Evolutionary conservation across 306 rosid species (phyloP).

Genomic region (Argentina anserina): DNA sequence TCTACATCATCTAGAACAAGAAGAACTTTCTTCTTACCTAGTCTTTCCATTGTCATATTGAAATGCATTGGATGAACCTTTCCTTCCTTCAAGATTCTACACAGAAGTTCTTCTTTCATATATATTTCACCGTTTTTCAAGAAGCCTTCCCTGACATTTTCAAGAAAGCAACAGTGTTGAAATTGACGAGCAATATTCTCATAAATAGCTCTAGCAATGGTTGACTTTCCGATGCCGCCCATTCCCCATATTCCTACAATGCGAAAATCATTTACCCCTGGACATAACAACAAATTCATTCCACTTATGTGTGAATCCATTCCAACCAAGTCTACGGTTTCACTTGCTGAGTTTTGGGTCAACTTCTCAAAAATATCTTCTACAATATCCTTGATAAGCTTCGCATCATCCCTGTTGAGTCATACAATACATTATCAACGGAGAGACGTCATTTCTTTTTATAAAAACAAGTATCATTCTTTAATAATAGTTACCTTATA

Average conservation of each 20-base stretch:
- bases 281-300: background rate
- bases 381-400: background rate
- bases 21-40: background rate
- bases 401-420: background rate
- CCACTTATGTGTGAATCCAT: background rate
- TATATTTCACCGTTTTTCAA: background rate
- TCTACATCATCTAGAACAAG: background rate
- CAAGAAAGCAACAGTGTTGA: constrained; percentile 2
- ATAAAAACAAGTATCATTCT: too few relatives aligned
- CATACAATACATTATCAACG: too few relatives aligned
- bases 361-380: background rate
- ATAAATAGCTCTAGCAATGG: background rate
- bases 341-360: background rate
- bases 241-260: constrained; percentile 26
- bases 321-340: constrained; percentile 14
- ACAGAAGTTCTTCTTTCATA: background rate
- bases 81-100: background rate
- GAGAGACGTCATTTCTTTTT: too few relatives aligned
- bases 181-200: background rate
- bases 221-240: constrained; percentile 23
- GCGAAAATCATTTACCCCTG: background rate
- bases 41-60: background rate
- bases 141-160: background rate
- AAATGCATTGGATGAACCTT: too few relatives aligned
- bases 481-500: too few relatives aligned